Base-by-base conservation (phyloP, 2,329 filamentous ascomycete genomes). In the Mycosphaerella sp. region DNA sequence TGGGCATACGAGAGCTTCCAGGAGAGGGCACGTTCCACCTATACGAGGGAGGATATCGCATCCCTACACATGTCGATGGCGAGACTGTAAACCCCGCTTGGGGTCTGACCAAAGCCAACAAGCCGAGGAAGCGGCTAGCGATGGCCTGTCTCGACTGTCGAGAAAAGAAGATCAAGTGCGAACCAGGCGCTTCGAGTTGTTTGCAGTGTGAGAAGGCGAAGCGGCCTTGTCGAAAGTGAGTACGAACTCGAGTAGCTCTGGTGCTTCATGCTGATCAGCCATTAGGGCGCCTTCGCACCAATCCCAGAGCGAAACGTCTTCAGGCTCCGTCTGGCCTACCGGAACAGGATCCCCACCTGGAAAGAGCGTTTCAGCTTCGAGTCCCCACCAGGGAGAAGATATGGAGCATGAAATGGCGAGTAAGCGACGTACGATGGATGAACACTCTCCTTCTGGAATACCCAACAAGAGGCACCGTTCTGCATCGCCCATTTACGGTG, bases 111-210 rank as follows among this genome's bases (percentile, higher is more conserved):
- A 95, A 95, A 73, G 90, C 91, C 2, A 91, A 91, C 11, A 95
- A 95, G 74, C 90, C 91, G 45, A 82, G 91, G 62, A 96, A 96
- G 74, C 80, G 91, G 53, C 78, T 95, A 53, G 90, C 91, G 23
- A 90, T 95, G 69, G 89, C 89, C n/a, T 96, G 91, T 67, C 79
- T 95, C 55, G 93, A 89, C 10, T 96, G 91, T 69, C 82, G 91
- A 48, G 90, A 95, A 73, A 96, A 95, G 82, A 96, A 95, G 78
- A 95, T 96, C 74, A 95, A 95, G 71, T 96, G 91, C 67, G 89
- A 95, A 61, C 91, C 90, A 1, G 89, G 91, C 63, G 86, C 83
- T 60, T 87, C 87, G 39, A 89, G 89, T 62, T 96, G 91, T 64
- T 81, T 91, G 51, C 90, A 95, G 72, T 96, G 91, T 69, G 86